Conservation (phyloP, 106 monocot genomes). For the Phalaenopsis equestris region DNA sequence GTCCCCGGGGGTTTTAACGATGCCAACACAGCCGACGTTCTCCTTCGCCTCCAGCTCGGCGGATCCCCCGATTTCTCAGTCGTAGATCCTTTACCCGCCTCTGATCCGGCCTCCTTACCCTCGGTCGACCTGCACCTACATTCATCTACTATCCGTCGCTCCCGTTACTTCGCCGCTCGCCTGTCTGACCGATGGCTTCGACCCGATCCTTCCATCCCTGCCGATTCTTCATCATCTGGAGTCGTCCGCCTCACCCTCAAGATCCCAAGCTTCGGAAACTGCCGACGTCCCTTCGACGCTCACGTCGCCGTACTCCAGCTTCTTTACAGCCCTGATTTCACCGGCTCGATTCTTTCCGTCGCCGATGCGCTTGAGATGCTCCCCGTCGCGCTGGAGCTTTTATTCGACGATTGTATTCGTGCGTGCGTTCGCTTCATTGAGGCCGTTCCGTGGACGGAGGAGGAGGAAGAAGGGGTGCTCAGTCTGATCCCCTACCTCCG, state of each 20-base stretch:
- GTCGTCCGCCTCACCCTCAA: constrained; percentile 16
- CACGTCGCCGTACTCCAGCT: constrained; percentile 67
- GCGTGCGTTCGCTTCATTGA: constrained; percentile 76
- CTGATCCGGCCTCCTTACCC: not conserved
- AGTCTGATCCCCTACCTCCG: constrained; percentile 45
- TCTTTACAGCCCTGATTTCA: constrained; percentile 73
- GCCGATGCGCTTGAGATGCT: constrained; percentile 67
- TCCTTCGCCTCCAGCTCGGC: constrained; percentile 48
- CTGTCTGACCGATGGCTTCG: constrained; percentile 75
- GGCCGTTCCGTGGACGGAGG: constrained; percentile 87
- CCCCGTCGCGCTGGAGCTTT: constrained; percentile 64
- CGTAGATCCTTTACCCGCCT: not conserved
- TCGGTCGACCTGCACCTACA: constrained; percentile 68
- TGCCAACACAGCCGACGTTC: constrained; percentile 41
- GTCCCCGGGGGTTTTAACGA: constrained; percentile 49
- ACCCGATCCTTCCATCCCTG: not conserved
- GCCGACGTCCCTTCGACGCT: constrained; percentile 40
- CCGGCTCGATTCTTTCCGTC: constrained; percentile 33
- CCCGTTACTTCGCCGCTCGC: constrained; percentile 71
- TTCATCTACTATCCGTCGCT: constrained; percentile 60
- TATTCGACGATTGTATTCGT: constrained; percentile 70
- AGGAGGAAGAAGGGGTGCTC: constrained; percentile 55
- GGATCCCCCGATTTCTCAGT: constrained; percentile 8
- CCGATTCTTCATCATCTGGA: not conserved
- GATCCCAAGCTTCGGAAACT: constrained; percentile 6